Conservation (phyloP, 2,329 filamentous ascomycete species). For the Penicillium hesseltinei region DNA sequence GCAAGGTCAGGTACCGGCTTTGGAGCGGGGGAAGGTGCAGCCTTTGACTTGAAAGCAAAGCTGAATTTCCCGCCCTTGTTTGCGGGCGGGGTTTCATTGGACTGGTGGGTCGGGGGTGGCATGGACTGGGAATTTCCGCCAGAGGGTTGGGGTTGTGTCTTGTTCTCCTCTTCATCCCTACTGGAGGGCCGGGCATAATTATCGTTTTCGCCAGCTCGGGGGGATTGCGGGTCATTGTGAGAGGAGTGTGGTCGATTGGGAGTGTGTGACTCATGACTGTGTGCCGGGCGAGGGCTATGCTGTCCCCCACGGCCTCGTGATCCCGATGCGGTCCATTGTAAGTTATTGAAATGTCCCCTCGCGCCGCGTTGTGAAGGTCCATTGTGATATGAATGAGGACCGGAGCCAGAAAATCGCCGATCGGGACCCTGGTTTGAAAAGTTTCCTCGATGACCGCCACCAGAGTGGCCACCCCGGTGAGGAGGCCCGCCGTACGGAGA, state of each 20-base stretch:
- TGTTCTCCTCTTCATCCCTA: conserved; percentile 66
- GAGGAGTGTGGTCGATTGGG: conserved; percentile 29
- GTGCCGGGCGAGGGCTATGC: conserved; percentile 41
- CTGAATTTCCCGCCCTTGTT: conserved; percentile 71
- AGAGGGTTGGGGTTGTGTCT: conserved; percentile 47
- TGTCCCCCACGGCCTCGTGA: conserved; percentile 53
- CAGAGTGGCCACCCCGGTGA: conserved; percentile 53
- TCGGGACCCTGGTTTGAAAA: conserved; percentile 51
- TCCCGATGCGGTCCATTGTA: conserved; percentile 67
- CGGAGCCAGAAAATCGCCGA: conserved; percentile 45
- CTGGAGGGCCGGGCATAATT: conserved; percentile 60
- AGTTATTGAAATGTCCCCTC: conserved; percentile 61
- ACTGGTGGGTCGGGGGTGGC: conserved; percentile 55
- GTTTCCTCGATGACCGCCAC: conserved; percentile 56
- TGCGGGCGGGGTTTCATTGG: conserved; percentile 54
- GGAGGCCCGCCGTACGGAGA: conserved; percentile 46
- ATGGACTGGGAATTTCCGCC: conserved; percentile 38
- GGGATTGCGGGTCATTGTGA: conserved; percentile 35
- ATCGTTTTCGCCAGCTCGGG: conserved; percentile 53
- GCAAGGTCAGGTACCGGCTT: conserved; percentile 53
- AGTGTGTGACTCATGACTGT: conserved; percentile 35
- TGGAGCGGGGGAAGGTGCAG: conserved; percentile 54
- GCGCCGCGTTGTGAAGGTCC: conserved; percentile 50
- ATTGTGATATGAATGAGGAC: conserved; percentile 48
- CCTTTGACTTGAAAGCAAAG: conserved; percentile 86